Evolutionary conservation across 2,329 filamentous ascomycete genomes (phyloP).

Genomic region (Microdochium trichocladiopsis): DNA sequence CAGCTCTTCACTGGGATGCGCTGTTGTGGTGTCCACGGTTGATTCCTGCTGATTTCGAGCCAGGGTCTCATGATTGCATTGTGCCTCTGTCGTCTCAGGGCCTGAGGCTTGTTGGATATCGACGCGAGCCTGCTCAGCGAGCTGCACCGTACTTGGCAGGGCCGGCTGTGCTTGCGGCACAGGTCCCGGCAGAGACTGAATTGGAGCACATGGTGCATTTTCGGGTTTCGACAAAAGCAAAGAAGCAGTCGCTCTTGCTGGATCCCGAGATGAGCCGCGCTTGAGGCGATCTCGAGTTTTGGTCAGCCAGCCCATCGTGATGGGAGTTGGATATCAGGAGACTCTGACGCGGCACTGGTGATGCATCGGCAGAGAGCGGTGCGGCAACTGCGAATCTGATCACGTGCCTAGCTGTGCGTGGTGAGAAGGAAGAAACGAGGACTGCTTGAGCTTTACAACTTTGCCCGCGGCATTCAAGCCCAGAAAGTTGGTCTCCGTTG

Average conservation of each 20-base stretch:
- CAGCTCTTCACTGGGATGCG: not conserved
- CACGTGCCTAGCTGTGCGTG: not conserved
- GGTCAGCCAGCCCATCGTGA: not conserved
- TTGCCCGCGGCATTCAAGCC: not conserved
- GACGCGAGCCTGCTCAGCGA: not conserved
- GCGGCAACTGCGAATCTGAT: not conserved
- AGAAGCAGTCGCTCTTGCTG: not conserved
- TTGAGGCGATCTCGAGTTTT: not conserved
- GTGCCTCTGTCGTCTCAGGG: not conserved
- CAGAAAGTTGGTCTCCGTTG: not conserved
- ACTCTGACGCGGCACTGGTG: not conserved
- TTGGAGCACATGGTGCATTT: not conserved
- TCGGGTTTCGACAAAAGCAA: not conserved
- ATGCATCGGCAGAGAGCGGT: not conserved
- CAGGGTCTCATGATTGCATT: not conserved
- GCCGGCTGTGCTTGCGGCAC: not conserved
- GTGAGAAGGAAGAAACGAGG: not conserved
- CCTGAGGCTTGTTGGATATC: not conserved
- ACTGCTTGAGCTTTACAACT: not conserved
- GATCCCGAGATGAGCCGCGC: not conserved
- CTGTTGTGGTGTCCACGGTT: not conserved
- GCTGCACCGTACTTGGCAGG: not conserved
- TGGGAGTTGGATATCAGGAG: not conserved
- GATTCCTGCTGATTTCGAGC: not conserved
- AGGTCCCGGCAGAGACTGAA: not conserved